Percentiles rank a stretch among this genome's conserved stretches.
Evolutionary conservation across 139 green algal species (phyloP).

Genomic region (Chlamydomonas sp.): DNA sequence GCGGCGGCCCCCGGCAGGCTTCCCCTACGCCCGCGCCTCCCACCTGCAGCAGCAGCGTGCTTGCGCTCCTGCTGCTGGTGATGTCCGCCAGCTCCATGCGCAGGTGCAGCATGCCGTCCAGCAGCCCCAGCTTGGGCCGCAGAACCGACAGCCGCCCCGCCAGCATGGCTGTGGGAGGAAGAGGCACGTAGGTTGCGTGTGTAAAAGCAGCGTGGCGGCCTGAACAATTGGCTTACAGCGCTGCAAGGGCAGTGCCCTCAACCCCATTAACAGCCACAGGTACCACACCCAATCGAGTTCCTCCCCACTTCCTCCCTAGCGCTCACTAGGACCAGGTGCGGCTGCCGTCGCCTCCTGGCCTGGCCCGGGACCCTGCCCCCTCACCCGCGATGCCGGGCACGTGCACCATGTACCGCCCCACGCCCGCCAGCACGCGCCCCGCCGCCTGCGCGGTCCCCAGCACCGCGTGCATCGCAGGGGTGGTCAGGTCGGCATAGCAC

Average conservation of each 20-base stretch:
- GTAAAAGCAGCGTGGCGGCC: neutral
- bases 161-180: neutral
- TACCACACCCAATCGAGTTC: no score
- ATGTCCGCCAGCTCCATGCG: constrained; percentile 48
- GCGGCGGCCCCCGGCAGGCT: no score
- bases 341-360: neutral
- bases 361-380: neutral
- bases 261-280: no score
- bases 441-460: constrained; percentile 2
- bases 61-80: neutral
- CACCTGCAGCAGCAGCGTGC: constrained; percentile 37
- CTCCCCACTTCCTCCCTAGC: no score
- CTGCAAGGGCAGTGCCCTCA: no score
- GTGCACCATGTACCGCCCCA: constrained; percentile 35
- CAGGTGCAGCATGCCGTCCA: constrained; percentile 37
- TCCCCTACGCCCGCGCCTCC: neutral
- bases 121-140: constrained; percentile 39
- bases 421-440: constrained; percentile 29
- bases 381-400: constrained; percentile 5
- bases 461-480: constrained; percentile 7
- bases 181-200: neutral
- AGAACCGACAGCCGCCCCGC: constrained; percentile 37
- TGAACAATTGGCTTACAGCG: neutral
- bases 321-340: no score
- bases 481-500: constrained; percentile 6